Base-by-base conservation (phyloP, 441 rosid genomes). In the Macaranga tanarius region DNA sequence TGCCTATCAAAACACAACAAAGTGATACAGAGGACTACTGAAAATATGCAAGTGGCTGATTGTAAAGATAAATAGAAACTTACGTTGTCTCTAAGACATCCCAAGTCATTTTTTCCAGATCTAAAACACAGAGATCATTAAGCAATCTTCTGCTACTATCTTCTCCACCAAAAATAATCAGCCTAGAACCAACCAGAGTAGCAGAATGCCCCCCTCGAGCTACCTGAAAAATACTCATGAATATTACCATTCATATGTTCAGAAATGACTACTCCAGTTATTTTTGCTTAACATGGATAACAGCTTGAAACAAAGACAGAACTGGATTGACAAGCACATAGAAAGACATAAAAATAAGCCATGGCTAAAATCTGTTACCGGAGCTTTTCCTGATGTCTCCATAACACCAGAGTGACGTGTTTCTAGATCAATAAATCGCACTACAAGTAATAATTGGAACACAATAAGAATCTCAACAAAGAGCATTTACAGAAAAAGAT, bases 131-230 rank as follows among this genome's bases (percentile, higher is more conserved):
- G 44, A 90, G 75, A 83, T 95, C 97, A 86, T 93, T 95, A 67
- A 93, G 87, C 75, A 93, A 84, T 74, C 82, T 88, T 81, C 98
- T 85, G 71, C 77, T 84, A 73, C 84, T 81, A 86, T 93, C 94
- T 80, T 95, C 97, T 67, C 99, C 99, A 70, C 98, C 99, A 81
- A 95, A 91, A 62, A 93, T 76, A 76, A 90, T 54, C 76, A 95
- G 77, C 76, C 78, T 86, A 65, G 92, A 88, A 73, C 95, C 97
- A 61, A 88, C 84, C 65, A 95, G 71, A 28, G 99, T 85, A 59
- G 82, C 88, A 73, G 97, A 93, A 82, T 91, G 97, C 71, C 99
- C 99, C 71, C 95, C 97, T 31, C 97, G 93, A 76, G 97, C 86
- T 62, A 80, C 86, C 99, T 95, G 87, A 79, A 83, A 77, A 52